Conservation (phyloP, 371 early-diverging fungal genomes). For the Saksenaea oblongispora region DNA sequence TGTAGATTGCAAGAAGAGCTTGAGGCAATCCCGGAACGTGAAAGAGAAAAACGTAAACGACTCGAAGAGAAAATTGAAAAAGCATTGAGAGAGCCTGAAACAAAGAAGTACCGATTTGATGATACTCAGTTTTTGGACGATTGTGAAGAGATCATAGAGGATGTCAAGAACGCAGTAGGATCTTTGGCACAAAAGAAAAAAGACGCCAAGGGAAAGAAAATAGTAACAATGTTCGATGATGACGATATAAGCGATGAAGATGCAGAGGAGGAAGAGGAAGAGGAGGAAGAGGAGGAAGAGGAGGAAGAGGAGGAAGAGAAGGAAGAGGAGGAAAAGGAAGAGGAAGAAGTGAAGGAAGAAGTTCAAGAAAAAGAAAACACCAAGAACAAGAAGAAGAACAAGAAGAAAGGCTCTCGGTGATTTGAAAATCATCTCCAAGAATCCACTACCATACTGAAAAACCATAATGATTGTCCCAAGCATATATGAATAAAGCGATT, state of each 20-base stretch:
- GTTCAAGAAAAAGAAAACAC: neutral
- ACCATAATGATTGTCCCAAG: too few relatives aligned
- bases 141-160: slow-evolving; percentile 73
- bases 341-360: neutral
- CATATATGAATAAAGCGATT: too few relatives aligned
- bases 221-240: slow-evolving; percentile 41
- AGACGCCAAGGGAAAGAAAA: slow-evolving; percentile 19
- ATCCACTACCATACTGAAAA: too few relatives aligned
- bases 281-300: slow-evolving; percentile 38
- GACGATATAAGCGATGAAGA: slow-evolving; percentile 24
- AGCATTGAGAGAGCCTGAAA: slow-evolving; percentile 67
- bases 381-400: too few relatives aligned
- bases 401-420: too few relatives aligned
- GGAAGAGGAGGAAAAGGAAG: neutral
- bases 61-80: slow-evolving; percentile 85
- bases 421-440: too few relatives aligned
- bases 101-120: slow-evolving; percentile 79
- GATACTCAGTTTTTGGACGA: slow-evolving; percentile 76
- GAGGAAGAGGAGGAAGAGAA: neutral
- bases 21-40: slow-evolving; percentile 71
- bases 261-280: slow-evolving; percentile 32
- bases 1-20: slow-evolving; percentile 79
- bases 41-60: slow-evolving; percentile 66
- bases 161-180: slow-evolving; percentile 70
- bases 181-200: slow-evolving; percentile 28